phyloP scores from a whole-genome alignment of 1,139 yeast species.

The Candida labiduridarum region DNA sequence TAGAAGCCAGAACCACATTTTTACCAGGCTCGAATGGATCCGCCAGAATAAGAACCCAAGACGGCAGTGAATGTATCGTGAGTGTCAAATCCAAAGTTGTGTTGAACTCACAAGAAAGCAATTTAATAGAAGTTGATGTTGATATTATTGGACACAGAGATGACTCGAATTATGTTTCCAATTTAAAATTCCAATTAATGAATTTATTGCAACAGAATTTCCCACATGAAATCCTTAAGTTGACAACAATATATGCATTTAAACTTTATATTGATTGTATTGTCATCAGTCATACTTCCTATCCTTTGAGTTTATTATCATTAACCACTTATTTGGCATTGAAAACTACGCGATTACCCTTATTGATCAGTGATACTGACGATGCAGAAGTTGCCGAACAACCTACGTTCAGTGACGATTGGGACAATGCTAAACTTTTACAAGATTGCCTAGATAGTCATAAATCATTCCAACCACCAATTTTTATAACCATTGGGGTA shows the following conservation, averaged over 20 bases:
- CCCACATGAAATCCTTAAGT: slow-evolving; percentile 51
- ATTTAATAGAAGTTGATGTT: slow-evolving; percentile 71
- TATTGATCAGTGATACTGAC: slow-evolving; percentile 61
- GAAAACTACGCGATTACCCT: slow-evolving; percentile 75
- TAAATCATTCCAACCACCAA: slow-evolving; percentile 61
- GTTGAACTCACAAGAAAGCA: slow-evolving; percentile 40
- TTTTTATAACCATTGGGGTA: slow-evolving; percentile 73
- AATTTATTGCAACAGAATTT: slow-evolving; percentile 51
- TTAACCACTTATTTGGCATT: slow-evolving; percentile 81
- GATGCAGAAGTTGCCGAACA: slow-evolving; percentile 73
- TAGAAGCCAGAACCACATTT: slow-evolving; percentile 80
- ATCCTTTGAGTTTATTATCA: slow-evolving; percentile 79
- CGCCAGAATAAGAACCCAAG: slow-evolving; percentile 79
- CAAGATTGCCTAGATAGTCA: slow-evolving; percentile 22
- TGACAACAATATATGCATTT: slow-evolving; percentile 75
- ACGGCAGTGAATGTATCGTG: slow-evolving; percentile 91
- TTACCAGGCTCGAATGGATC: slow-evolving; percentile 91
- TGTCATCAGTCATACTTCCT: slow-evolving; percentile 63
- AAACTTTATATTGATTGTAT: slow-evolving; percentile 79
- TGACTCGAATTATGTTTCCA: slow-evolving; percentile 63
- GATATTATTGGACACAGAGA: slow-evolving; percentile 75
- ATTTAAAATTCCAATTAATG: slow-evolving; percentile 54
- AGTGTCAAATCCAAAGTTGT: slow-evolving; percentile 88
- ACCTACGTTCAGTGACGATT: slow-evolving; percentile 90
- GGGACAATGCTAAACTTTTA: slow-evolving; percentile 60